Base-by-base conservation (phyloP, 495 filamentous ascomycete genomes). In the Neurospora cerealis region DNA sequence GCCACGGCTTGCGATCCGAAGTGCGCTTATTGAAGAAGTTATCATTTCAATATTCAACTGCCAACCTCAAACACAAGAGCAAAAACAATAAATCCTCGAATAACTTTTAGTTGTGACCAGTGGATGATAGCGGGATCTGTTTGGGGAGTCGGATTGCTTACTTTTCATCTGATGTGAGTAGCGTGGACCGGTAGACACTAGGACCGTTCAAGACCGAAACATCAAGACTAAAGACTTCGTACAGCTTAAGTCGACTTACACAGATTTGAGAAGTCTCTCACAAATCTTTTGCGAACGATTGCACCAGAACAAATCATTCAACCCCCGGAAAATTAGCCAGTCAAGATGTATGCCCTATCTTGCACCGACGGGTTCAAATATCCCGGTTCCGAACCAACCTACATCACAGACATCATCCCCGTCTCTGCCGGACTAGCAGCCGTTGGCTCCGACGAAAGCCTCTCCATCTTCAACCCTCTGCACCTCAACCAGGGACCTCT, bases 401-500 rank as follows among this genome's bases (percentile, higher is more conserved):
- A 88, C 74, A 84, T 90, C 19, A 83, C 87, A 48, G 83, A 86
- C 60, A 83, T 89, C 69, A 75, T 87, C 7, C 83, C 86, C 6
- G 73, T 85, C 6, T 75, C 80, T 5, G 72, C 77, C 2, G 86
- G 86, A 3, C 79, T 88, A 21, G 86, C 83, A 32, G 80, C 82
- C 37, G 87, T 86, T 15, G 82, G 85, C 2, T 88, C 86, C 9
- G 85, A 87, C 78, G 86, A 91, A 77, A 84, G 84, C 42, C 80
- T 91, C 11, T 86, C 87, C 54, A 77, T 89, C 21, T 83, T 90
- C 74, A 83, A 90, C 74, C 85, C 87, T 2, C 72, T 81, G 5
- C 79, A 77, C 60, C 80, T 89, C 42, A 80, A 78, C 70, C 76
- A 78, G 15, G 83, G 82, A 4, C 85, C 86, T 0, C 46, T 81